A percentile compares a stretch with the other conserved stretches of the same genome.
Conservation (phyloP, 192 early-diverging fungal species). For the Backusella luteola region DNA sequence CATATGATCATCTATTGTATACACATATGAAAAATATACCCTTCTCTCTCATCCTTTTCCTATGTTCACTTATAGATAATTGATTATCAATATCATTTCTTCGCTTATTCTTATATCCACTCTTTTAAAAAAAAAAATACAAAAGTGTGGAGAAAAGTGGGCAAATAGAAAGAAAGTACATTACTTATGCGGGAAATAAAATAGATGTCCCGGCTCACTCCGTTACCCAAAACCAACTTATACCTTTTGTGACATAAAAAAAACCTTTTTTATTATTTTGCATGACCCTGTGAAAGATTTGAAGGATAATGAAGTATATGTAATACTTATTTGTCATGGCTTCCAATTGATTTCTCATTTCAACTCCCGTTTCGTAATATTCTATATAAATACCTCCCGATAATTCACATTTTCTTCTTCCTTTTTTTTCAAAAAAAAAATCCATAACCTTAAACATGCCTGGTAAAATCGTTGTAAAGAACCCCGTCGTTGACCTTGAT, state of each 20-base stretch:
- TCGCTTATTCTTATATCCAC: constrained; percentile 8
- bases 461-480: constrained; percentile 64
- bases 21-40: not conserved
- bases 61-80: not conserved
- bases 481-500: constrained; percentile 85
- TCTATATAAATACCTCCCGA: not conserved
- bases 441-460: not conserved
- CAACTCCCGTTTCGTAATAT: not conserved
- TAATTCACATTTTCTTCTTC: not conserved
- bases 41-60: not conserved
- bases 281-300: constrained; percentile 15
- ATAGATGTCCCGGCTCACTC: not conserved
- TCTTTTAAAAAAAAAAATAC: not conserved
- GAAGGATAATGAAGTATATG: not conserved
- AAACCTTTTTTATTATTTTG: not conserved
- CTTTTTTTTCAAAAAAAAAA: not conserved
- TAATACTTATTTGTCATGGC: constrained; percentile 11
- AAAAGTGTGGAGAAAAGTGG: not conserved
- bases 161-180: not conserved
- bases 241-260: not conserved
- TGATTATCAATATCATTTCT: not conserved
- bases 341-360: not conserved
- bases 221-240: not conserved
- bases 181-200: not conserved
- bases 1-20: no score